Evolutionary conservation across 306 rosid genomes (phyloP).

Genomic region (Trichosanthes truncata): DNA sequence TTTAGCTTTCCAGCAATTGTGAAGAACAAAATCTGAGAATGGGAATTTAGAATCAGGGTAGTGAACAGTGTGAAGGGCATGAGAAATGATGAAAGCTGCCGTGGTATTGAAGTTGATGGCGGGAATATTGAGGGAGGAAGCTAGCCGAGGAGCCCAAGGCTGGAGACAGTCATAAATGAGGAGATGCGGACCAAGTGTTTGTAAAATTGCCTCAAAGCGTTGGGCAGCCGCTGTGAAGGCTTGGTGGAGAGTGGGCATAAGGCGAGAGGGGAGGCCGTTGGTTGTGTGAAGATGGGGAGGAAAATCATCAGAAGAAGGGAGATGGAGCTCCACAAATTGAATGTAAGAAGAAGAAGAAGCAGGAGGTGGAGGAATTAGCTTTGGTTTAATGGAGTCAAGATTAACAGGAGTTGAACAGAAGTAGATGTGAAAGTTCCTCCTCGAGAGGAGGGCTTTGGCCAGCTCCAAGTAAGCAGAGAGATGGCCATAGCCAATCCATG

Average conservation of each 20-base stretch:
- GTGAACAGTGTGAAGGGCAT: not conserved
- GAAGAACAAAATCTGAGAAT: conserved; percentile 3
- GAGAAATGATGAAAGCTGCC: not conserved
- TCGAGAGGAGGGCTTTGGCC: not conserved
- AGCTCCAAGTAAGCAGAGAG: not conserved
- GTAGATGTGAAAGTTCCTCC: not conserved
- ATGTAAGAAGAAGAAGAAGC: not conserved
- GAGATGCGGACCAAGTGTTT: conserved; percentile 14
- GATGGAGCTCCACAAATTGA: not conserved
- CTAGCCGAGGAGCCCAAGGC: conserved; percentile 19
- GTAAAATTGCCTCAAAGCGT: conserved; percentile 10
- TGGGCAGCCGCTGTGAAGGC: conserved; percentile 21
- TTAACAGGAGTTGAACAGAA: conserved; percentile 1
- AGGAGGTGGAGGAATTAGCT: not conserved
- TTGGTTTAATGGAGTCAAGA: not conserved
- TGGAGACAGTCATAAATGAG: conserved; percentile 23
- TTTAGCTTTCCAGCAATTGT: not conserved
- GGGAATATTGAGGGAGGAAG: conserved; percentile 15
- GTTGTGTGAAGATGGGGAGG: conserved; percentile 23
- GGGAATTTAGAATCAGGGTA: not conserved
- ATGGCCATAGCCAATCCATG: conserved; percentile 8
- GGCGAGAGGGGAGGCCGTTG: conserved; percentile 22
- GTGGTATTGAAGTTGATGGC: conserved; percentile 7
- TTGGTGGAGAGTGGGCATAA: conserved; percentile 11
- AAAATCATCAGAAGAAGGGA: conserved; percentile 5